These are phyloP conservation scores for Penicillium paradoxum DNA, from an alignment of 495 filamentous ascomycete genomes.

Conservation along the genomic window DNA sequence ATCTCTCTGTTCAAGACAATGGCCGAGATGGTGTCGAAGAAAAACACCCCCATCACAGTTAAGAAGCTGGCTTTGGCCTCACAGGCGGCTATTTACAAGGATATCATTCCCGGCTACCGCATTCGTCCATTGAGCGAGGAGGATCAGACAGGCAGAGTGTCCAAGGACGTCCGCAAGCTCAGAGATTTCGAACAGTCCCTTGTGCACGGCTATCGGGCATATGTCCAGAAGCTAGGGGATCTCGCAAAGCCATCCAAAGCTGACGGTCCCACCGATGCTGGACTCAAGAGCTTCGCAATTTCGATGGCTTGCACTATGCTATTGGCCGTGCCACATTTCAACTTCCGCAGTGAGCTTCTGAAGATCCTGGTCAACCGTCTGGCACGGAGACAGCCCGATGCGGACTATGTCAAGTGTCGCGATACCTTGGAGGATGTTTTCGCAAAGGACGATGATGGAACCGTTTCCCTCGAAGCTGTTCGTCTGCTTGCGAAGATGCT, in stretches of 20 bases:
- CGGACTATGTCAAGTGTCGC: slow-evolving; percentile 71
- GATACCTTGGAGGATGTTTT: slow-evolving; percentile 79
- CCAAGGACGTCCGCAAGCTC: slow-evolving; percentile 82
- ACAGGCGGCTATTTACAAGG: slow-evolving; percentile 88
- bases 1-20: slow-evolving; percentile 70
- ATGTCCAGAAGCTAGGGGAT: slow-evolving; percentile 65
- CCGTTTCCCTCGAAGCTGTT: slow-evolving; percentile 80
- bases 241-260: slow-evolving; percentile 50
- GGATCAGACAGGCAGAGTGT: slow-evolving; percentile 68
- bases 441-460: slow-evolving; percentile 80
- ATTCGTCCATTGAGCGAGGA: slow-evolving; percentile 78
- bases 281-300: slow-evolving; percentile 67
- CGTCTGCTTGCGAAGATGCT: slow-evolving; percentile 89
- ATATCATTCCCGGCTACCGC: slow-evolving; percentile 91
- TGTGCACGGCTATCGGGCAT: slow-evolving; percentile 72
- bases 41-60: slow-evolving; percentile 58
- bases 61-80: slow-evolving; percentile 78
- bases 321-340: slow-evolving; percentile 85
- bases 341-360: slow-evolving; percentile 81
- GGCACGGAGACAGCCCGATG: slow-evolving; percentile 60
- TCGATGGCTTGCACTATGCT: slow-evolving; percentile 78
- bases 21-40: slow-evolving; percentile 60
- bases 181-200: slow-evolving; percentile 80
- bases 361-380: slow-evolving; percentile 82
- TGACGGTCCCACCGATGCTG: slow-evolving; percentile 30